These are phyloP conservation scores for Setaria italica DNA, from an alignment of 202 grass and related monocot species.

Conservation along the genomic window DNA sequence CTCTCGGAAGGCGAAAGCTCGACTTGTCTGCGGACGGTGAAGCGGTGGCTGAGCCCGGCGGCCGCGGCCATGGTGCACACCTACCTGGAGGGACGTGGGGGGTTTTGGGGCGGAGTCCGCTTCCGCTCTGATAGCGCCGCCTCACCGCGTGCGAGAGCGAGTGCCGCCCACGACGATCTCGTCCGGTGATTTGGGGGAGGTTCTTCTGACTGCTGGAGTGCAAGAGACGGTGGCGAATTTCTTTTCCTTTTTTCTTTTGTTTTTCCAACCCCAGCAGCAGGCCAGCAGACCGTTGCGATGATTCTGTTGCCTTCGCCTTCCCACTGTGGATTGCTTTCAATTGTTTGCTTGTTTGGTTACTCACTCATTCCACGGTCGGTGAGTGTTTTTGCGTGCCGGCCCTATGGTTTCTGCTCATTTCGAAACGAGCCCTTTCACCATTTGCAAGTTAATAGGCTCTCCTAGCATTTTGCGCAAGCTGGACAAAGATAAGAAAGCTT, in stretches of 20 bases:
- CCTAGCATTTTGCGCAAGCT: not conserved
- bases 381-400: constrained; percentile 17
- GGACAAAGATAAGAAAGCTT: not conserved
- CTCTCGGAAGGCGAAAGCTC: constrained; percentile 5
- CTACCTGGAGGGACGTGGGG: not conserved
- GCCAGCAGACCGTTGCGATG: constrained; percentile 58
- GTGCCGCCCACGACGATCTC: constrained; percentile 53
- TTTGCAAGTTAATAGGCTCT: not conserved
- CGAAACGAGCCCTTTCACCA: not conserved
- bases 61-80: constrained; percentile 33
- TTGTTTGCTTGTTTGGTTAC: not conserved
- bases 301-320: constrained; percentile 16
- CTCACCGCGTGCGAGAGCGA: constrained; percentile 48
- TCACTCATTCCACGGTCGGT: not conserved
- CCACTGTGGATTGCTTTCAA: constrained; percentile 34
- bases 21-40: constrained; percentile 22
- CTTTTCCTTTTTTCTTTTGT: not conserved
- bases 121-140: constrained; percentile 33
- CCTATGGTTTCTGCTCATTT: not conserved
- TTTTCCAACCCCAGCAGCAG: too few species aligned
- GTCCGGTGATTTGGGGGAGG: constrained; percentile 18
- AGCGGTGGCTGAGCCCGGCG: not conserved
- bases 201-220: constrained; percentile 10
- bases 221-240: constrained; percentile 36
- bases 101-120: not conserved